A percentile compares a stretch with the other conserved stretches of the same genome.
Evolutionary conservation across 108 stramenopile genomes (phyloP).

Genomic region (Nitzschia palea): DNA sequence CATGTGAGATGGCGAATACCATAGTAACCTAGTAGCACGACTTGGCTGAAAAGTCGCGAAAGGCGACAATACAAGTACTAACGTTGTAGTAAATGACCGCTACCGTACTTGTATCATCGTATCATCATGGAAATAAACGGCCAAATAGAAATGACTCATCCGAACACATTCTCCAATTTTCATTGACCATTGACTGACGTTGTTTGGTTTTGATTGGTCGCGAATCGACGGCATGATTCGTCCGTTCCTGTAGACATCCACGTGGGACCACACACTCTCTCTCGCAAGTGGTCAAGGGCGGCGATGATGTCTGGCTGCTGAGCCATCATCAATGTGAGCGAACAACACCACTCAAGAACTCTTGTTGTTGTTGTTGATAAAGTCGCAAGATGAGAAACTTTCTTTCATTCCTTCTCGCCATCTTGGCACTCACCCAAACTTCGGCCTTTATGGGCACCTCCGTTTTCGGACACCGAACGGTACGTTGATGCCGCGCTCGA

Average conservation of each 20-base stretch:
- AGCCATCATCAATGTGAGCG: not conserved
- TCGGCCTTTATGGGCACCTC: constrained; percentile 69
- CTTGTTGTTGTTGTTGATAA: not conserved
- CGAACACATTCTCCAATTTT: too few relatives aligned
- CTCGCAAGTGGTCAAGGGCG: not conserved
- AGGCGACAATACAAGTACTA: too few relatives aligned
- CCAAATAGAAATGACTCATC: too few relatives aligned
- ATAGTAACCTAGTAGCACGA: too few relatives aligned
- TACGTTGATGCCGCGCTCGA: not conserved
- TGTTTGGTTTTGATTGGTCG: not conserved
- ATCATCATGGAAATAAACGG: too few relatives aligned
- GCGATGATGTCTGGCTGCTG: too few relatives aligned
- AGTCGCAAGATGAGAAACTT: constrained; percentile 42
- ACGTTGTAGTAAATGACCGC: too few relatives aligned
- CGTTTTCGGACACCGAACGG: constrained; percentile 15
- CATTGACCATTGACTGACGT: too few relatives aligned
- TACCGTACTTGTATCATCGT: too few relatives aligned
- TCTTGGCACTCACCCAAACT: constrained; percentile 48
- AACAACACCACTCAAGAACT: not conserved
- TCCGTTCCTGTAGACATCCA: not conserved
- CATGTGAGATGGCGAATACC: too few relatives aligned
- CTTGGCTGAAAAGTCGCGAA: too few relatives aligned
- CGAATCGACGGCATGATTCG: not conserved
- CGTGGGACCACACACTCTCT: not conserved
- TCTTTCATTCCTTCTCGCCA: constrained; percentile 52